Conservation (phyloP, 2,329 filamentous ascomycete species). For the Talaromyces atroroseus region DNA sequence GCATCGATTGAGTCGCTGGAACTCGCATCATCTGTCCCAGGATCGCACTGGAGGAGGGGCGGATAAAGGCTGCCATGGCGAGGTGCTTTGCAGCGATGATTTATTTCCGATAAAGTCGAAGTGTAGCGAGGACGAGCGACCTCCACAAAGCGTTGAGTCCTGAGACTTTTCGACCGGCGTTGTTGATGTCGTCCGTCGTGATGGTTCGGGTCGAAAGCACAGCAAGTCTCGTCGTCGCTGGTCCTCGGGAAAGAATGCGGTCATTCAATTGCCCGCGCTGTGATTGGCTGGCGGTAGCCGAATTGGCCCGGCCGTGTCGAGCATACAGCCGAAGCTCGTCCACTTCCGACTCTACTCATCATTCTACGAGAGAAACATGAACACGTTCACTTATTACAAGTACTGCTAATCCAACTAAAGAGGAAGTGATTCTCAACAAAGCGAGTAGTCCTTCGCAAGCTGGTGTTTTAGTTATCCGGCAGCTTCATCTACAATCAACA, state of each 20-base stretch:
- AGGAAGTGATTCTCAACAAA: too few species aligned
- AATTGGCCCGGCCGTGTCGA: slow-evolving; percentile 29
- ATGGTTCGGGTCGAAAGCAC: not conserved
- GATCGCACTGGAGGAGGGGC: slow-evolving; percentile 33
- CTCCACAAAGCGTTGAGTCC: slow-evolving; percentile 1
- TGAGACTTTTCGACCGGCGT: not conserved
- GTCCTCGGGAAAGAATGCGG: slow-evolving; percentile 37
- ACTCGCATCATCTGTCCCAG: slow-evolving; percentile 31
- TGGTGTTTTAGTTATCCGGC: too few species aligned
- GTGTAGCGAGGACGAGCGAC: not conserved
- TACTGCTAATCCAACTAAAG: too few species aligned
- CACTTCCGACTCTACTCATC: not conserved
- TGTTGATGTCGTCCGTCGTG: not conserved
- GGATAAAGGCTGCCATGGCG: slow-evolving; percentile 37
- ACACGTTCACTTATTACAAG: too few species aligned
- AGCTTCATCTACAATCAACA: too few species aligned
- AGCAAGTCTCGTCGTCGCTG: slow-evolving; percentile 22
- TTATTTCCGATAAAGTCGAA: not conserved
- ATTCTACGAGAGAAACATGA: too few species aligned
- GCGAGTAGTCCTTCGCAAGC: too few species aligned
- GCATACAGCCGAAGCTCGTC: slow-evolving; percentile 10
- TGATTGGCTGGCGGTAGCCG: slow-evolving; percentile 37
- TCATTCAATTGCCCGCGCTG: slow-evolving; percentile 31
- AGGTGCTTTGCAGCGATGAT: not conserved
- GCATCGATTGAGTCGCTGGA: slow-evolving; percentile 19